Evolutionary conservation across 2,329 filamentous ascomycete species (phyloP), one percentile per base, ranked within the genome.

Genomic region (Fusarium duplospermum): DNA sequence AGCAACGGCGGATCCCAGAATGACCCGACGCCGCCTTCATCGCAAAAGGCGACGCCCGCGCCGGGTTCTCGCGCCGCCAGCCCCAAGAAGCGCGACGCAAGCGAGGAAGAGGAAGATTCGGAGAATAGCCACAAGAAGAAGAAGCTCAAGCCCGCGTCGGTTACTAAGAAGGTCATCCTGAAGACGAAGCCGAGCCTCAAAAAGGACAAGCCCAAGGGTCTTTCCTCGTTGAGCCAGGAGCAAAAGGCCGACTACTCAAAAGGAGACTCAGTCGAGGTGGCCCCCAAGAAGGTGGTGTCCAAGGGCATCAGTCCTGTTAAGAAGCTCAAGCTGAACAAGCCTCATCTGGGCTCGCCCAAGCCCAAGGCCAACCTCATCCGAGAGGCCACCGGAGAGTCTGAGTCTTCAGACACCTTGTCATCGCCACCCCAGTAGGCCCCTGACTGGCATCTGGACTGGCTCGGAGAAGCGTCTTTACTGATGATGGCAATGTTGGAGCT

Each of bases 11-110:
- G 83, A 67, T 89, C 86, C 66, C 86, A 87, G 71, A 84, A 87
- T 73, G 89, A 90, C 67, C 84, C 85, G 57, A 91, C 90, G 47
- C 89, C 90, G 11, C 89, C 90, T 18, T 88, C 88, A 33, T 92
- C 89, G 72, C 89, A 91, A 77, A 91, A 90, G 78, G 89, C 88
- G 40, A 92, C 90, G 2, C 90, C 90, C 2, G 82, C 83, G 18
- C 87, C 89, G 2, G 86, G 84, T 9, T 90, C 88, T 14, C 84
- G 88, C 62, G 88, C 86, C 22, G 81, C 82, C 27, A 91, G 88
- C 71, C 89, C 89, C 6, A 86, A 87, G 76, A 91, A 91, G 80
- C 86, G 89, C 27, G 89, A 90, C 62, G 86, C 83, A 50, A 88
- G 89, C 70, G 87, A 89, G 58, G 88, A 90, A 29, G 88, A 88